Evolutionary conservation across 164 flowering plant genomes (phyloP), one percentile per base, ranked within the genome.

Genomic region (Euptelea pleiosperma): DNA sequence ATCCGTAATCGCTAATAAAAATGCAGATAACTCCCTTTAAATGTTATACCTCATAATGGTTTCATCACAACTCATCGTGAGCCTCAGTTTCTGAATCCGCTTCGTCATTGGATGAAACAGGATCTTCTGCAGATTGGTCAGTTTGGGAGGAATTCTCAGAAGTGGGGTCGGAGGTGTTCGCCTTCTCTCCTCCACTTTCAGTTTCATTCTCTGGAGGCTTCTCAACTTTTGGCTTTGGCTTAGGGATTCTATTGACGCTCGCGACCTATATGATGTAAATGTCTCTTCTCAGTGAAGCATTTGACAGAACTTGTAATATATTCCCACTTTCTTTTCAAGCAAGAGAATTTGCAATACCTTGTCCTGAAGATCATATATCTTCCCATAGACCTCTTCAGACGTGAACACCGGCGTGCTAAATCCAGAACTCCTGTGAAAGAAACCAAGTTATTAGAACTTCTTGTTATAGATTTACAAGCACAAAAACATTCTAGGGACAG

Each of bases 211-310:
- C 85, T n/a, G 37, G 48, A 16, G 87, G 85, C 70, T 84, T 87
- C 77, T 85, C 96, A 41, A 83, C 65, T 57, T 93, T 88, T 4
- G 96, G 99, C 77, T 88, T 93, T 54, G 99, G 99, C 75, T 93
- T 90, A 25, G 96, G 93, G 44, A 94, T 91, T 75, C 69, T 77
- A 39, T 89, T 82, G 16, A 91, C 56, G 8, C 74, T 75, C 6
- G 81, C 64, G 47, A 89, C 93, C 99, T 94, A 59, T 2, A 72
- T 50, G 52, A 24, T 16, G 3, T 55, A 44, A 28, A 37, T 14
- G 25, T 2, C 24, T 19, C 19, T 29, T 4, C 4, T 5, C 14
- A 31, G 24, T 36, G 2, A 39, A 21, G 35, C 6, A 37, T 21
- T 3, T 53, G 33, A 31, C 10, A 39, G 24, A 16, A 31, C 5